Base-by-base conservation (phyloP, 257 asterid species). In the Fraxinus anomala region DNA sequence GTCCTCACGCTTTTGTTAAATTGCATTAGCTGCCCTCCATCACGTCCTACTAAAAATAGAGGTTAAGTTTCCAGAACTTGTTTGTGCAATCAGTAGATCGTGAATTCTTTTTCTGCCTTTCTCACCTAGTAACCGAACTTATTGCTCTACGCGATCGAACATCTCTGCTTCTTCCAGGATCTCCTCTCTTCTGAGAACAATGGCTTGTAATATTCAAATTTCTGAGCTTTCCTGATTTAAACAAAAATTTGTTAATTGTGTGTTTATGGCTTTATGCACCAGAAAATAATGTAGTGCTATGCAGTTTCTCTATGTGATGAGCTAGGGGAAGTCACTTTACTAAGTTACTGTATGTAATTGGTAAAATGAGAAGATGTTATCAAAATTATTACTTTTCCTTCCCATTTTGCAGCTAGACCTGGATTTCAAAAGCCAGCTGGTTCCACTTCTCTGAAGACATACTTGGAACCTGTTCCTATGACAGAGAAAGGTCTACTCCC, bases 401-500 rank as follows among this genome's bases (percentile, higher is more conserved):
- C 67, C 30, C 26, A 37, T 74, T 79, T 23, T 87, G 92, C 97
- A 94, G 98, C 98, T 82, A 89, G 89, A 84, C 98, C 97, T 79
- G 98, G 97, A 80, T 91, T 91, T 86, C 90, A 90, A 79, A 88
- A 82, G 84, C 90, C 85, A 19, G 81, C 74, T 34, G 89, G 85
- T 80, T 81, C 93, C 21, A 68, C 88, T 63, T 87, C 24, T 42
- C 75, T 79, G 51, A 84, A 80, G 72, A 82, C 94, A 28, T 81
- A 77, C 86, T 73, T 89, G 74, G 94, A 92, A 81, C 96, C 98
- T 28, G 83, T 92, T 74, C 90, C 91, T 61, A 68, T 86, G 71
- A 87, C 94, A 11, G 98, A 91, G 80, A 85, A 85, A 80, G 98
- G 99, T 33, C 88, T 85, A 66, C 96, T 95, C 74, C 94, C 93